Conservation (phyloP, 2,329 filamentous ascomycete species). For the Fusarium nanum region DNA sequence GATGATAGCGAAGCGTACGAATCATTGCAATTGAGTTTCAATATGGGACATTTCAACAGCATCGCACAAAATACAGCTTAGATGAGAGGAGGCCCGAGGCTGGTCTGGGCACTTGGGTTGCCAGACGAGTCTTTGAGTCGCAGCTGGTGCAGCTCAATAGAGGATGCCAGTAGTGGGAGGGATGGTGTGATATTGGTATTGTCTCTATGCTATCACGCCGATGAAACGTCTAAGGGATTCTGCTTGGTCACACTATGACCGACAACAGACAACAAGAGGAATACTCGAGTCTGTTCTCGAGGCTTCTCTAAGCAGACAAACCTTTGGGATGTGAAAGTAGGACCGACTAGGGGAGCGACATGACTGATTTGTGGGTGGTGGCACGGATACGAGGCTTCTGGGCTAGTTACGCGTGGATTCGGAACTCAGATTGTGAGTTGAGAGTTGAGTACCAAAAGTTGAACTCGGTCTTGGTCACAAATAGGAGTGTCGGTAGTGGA, state of each 20-base stretch:
- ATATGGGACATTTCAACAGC: slow-evolving; percentile 39
- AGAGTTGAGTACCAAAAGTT: neutral
- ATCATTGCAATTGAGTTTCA: slow-evolving; percentile 41
- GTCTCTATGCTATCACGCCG: slow-evolving; percentile 21
- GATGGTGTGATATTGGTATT: slow-evolving; percentile 17
- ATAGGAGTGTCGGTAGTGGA: slow-evolving; percentile 9
- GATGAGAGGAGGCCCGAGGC: slow-evolving; percentile 36
- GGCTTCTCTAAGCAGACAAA: slow-evolving; percentile 11
- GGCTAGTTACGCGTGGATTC: neutral
- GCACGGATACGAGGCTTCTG: slow-evolving; percentile 15
- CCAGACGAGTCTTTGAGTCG: slow-evolving; percentile 36
- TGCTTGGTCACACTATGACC: slow-evolving; percentile 12
- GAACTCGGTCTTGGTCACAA: slow-evolving; percentile 1
- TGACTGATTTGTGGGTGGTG: neutral
- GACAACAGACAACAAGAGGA: neutral
- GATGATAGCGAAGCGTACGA: slow-evolving; percentile 32
- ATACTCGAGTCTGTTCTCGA: slow-evolving; percentile 3
- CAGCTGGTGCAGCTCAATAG: slow-evolving; percentile 25
- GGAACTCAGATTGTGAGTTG: neutral
- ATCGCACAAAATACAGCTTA: slow-evolving; percentile 38
- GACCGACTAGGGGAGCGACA: slow-evolving; percentile 10
- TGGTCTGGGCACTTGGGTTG: slow-evolving; percentile 32
- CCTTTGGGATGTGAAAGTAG: slow-evolving; percentile 11
- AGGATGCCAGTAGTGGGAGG: slow-evolving; percentile 18
- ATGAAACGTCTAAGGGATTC: slow-evolving; percentile 13